Percentiles rank a stretch among this genome's conserved stretches.
These are phyloP conservation scores for Metarhizium rileyi DNA, from an alignment of 2,329 filamentous ascomycete genomes.

Conservation along the genomic window DNA sequence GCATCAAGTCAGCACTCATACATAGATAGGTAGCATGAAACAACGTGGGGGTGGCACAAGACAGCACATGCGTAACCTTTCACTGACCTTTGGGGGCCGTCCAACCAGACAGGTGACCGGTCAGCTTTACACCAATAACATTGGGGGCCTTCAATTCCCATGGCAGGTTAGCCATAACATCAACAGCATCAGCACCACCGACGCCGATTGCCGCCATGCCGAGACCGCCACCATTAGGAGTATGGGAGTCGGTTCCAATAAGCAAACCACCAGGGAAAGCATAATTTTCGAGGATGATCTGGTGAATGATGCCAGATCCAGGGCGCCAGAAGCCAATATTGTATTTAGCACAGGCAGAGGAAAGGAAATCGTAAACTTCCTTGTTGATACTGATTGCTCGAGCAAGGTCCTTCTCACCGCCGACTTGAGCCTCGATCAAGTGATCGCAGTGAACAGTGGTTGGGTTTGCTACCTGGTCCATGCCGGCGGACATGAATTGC, in stretches of 20 bases:
- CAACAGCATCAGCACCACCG: constrained; percentile 94
- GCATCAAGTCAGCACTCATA: background rate
- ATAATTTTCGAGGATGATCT: constrained; percentile 98
- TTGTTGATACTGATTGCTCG: constrained; percentile 92
- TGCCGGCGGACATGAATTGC: constrained; percentile 98
- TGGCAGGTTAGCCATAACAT: constrained; percentile 93
- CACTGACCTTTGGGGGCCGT: constrained; percentile 73
- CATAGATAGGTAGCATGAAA: background rate
- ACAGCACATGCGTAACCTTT: background rate
- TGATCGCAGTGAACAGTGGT: constrained; percentile 98
- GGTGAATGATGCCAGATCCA: constrained; percentile 98
- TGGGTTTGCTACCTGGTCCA: constrained; percentile 90
- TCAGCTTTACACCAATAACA: constrained; percentile 92
- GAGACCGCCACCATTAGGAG: constrained; percentile 92
- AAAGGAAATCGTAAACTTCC: constrained; percentile 97
- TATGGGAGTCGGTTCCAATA: constrained; percentile 97
- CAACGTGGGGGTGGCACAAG: background rate
- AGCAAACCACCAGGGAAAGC: constrained; percentile 97
- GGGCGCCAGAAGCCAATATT: constrained; percentile 99
- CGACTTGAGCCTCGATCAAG: constrained; percentile 94
- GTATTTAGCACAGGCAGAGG: constrained; percentile 93
- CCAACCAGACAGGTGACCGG: constrained; percentile 83
- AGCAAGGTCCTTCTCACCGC: constrained; percentile 86
- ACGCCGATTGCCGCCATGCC: constrained; percentile 94
- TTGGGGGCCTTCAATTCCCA: constrained; percentile 99